Conservation (phyloP, 2,329 filamentous ascomycete species). For the Lasiodiplodia citricola region DNA sequence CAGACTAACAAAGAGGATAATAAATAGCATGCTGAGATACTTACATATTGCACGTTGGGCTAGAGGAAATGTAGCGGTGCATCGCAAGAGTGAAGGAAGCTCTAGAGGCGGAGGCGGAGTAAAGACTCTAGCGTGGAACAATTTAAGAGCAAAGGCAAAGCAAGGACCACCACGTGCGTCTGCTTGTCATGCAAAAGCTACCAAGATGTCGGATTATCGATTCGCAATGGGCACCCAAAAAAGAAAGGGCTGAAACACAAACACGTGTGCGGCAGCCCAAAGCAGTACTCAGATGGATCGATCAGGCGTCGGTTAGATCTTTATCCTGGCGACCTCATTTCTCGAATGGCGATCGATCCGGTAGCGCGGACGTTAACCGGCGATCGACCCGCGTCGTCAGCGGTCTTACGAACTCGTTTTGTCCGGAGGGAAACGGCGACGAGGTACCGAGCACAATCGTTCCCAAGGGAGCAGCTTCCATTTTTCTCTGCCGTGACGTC, state of each 20-base stretch:
- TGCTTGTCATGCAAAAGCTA: too few species aligned
- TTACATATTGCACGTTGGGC: too few species aligned
- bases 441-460: neutral
- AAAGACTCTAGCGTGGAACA: too few species aligned
- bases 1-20: too few species aligned
- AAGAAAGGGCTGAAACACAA: neutral
- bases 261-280: conserved; percentile 1
- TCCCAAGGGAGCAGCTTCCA: too few species aligned
- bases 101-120: too few species aligned
- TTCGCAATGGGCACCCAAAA: neutral
- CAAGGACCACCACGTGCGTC: too few species aligned
- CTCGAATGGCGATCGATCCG: conserved; percentile 7
- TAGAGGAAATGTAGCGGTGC: too few species aligned
- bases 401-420: neutral
- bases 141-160: too few species aligned
- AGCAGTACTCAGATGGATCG: neutral
- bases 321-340: conserved; percentile 9
- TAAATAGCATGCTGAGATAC: too few species aligned
- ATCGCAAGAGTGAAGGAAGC: too few species aligned
- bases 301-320: neutral
- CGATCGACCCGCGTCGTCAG: neutral
- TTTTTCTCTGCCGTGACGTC: neutral
- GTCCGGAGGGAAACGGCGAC: neutral
- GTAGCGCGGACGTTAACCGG: neutral
- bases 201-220: neutral